Base-by-base conservation (phyloP, 1,284 basidiomycete species). In the Coniferiporia sulphurascens region DNA sequence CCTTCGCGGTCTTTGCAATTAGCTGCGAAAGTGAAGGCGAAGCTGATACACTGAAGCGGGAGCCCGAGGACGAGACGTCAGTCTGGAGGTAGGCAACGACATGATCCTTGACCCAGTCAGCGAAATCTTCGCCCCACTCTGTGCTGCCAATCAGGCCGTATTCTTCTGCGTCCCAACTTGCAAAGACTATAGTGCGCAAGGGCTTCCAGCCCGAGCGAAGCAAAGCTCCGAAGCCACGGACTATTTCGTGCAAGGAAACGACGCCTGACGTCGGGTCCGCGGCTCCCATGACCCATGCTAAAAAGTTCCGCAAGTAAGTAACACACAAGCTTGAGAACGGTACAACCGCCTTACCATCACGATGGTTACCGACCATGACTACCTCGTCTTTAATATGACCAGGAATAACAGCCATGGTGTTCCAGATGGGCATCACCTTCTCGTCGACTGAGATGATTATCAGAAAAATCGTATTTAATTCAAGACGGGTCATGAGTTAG, bases 151-250 rank as follows among this genome's bases (percentile, higher is more conserved):
- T 76, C 41, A 96, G 79, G 32, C 93, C 93, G 62, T 93, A 93
- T 84, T 95, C 95, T 74, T 98, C 95, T 0, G 85, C 95, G 71
- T 96, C 93, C 94, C 93, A 97, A 63, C 86, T 90, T 3, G 91
- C 93, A 55, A 98, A 79, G n/a, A 96, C 73, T 66, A 96, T 85
- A 15, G 91, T 95, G 59, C 95, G 78, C 44, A 95, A 74, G 3
- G 95, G 95, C 67, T 85, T 90, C 95, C 95, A 98, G 27, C 93
- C 95, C 13, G 75, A 76, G 64, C 75, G 76, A 21, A 91, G 69
- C 1, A 98, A 76, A 8, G 76, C 73, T 35, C 93, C 93, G 59
- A 95, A 82, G n/a, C 91, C 93, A 38, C 85, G 83, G 60, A 95
- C 79, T 27, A 94, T 78, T 71, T 98, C 94, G 66, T 88, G 83